Evolutionary conservation across 176 grass and related monocot species (phyloP).

Genomic region (Areca catechu): DNA sequence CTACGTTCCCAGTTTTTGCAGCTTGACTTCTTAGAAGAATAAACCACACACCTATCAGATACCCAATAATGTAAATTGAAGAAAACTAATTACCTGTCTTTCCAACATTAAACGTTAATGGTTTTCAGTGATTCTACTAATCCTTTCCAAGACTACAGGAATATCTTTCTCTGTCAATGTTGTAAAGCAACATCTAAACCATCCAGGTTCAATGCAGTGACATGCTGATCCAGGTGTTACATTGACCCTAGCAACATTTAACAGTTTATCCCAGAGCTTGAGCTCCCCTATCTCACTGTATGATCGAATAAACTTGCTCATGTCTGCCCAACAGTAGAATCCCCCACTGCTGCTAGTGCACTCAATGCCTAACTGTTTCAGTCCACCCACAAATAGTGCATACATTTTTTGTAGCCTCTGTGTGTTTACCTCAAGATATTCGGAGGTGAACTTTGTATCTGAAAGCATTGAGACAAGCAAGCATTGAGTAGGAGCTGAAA

Average conservation of each 20-base stretch:
- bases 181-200: slow-evolving; percentile 92
- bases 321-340: slow-evolving; percentile 98
- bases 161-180: slow-evolving; percentile 72
- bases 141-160: slow-evolving; percentile 69
- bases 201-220: slow-evolving; percentile 96
- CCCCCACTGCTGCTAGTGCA: slow-evolving; percentile 73
- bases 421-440: slow-evolving; percentile 53
- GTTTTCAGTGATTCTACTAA: slow-evolving; percentile 50
- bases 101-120: slow-evolving; percentile 16
- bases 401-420: slow-evolving; percentile 50
- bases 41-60: too few relatives aligned
- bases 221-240: slow-evolving; percentile 81
- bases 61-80: too few relatives aligned
- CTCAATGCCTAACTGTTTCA: slow-evolving; percentile 75
- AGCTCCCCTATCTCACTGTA: slow-evolving; percentile 89
- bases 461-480: too few relatives aligned
- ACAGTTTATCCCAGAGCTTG: slow-evolving; percentile 75
- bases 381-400: slow-evolving; percentile 49
- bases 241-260: slow-evolving; percentile 80
- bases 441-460: too few relatives aligned
- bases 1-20: too few relatives aligned
- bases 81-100: neutral
- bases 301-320: slow-evolving; percentile 79
- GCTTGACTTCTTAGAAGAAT: too few relatives aligned
- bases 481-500: too few relatives aligned